Base-by-base conservation (phyloP, 78 protist genomes). In the Dictyostelium discoideum region DNA sequence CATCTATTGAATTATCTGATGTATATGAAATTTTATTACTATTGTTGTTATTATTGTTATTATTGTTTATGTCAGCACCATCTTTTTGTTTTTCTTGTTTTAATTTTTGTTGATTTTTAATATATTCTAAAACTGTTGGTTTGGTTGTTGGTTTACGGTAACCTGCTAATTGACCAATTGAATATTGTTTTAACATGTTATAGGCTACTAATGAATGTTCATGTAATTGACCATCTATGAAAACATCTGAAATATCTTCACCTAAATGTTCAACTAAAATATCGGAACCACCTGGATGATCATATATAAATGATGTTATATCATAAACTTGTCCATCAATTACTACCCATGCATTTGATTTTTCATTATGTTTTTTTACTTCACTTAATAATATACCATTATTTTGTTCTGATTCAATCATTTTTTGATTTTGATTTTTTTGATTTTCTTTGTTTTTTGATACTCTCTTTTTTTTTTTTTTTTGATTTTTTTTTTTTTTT, bases 221-320 rank as follows among this genome's bases (percentile, higher is more conserved):
- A 37, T 95, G 97, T 14, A 86, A 63, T 22, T 44, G 46, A 22
- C 83, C 87, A 20, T 95, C 92, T 1, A 87, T 16, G 78, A 95
- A 95, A 3, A 85, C 89, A 22, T 72, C 76, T 16, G 60, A 32
- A 42, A 87, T 87, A 83, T 95, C 97, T 39, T 54, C 37, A 29
- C 97, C 97, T 29, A 95, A 46, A 40, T 87, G 85, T 13, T 92
- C 94, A 8, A 78, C 50, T 63, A 95, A 26, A 60, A 95, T 95
- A 29, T 95, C 93, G 9, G 73, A 22, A n/a, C 97, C 97, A 69
- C 97, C 97, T 20, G 97, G 97, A 60, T 95, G 97, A 24, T 82
- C 93, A 24, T 46, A 54, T 44, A 95, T 42, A 78, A 95, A 95
- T 20, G 37, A n/a, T 16, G 93, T 83, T 10, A 95, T 78, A 82